Evolutionary conservation across 495 filamentous ascomycete genomes (phyloP).

Genomic region (Recurvomyces mirabilis): DNA sequence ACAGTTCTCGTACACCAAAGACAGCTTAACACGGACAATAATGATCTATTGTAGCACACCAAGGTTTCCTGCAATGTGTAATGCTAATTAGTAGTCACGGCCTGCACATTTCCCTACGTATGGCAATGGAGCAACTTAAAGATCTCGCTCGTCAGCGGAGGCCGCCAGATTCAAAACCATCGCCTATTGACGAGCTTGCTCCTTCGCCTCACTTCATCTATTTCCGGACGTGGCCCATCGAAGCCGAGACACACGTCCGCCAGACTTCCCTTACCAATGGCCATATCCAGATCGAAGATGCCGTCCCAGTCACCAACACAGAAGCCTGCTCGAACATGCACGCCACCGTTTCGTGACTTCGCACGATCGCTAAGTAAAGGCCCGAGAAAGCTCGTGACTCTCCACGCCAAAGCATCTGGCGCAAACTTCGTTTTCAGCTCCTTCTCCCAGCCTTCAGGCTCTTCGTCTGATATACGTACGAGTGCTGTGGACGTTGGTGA

Average conservation of each 20-base stretch:
- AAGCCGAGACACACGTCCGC: constrained; percentile 22
- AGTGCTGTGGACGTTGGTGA: constrained; percentile 21
- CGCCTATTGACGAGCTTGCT: constrained; percentile 18
- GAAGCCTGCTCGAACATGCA: constrained; percentile 28
- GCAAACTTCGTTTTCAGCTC: constrained; percentile 20
- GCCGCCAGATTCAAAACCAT: constrained; percentile 24
- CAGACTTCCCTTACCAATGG: constrained; percentile 19
- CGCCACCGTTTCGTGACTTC: constrained; percentile 24
- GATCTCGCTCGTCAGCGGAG: too few relatives aligned
- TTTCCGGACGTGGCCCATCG: constrained; percentile 28
- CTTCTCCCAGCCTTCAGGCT: constrained; percentile 20
- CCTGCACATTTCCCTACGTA: too few relatives aligned
- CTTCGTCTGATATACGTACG: constrained; percentile 15
- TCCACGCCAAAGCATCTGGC: constrained; percentile 23
- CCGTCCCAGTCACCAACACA: constrained; percentile 22
- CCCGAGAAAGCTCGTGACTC: constrained; percentile 20
- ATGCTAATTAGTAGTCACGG: too few relatives aligned
- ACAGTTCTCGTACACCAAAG: too few relatives aligned
- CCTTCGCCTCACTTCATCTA: constrained; percentile 18
- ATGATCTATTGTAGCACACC: too few relatives aligned
- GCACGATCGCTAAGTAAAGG: constrained; percentile 23
- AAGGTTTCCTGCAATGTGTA: too few relatives aligned
- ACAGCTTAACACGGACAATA: too few relatives aligned
- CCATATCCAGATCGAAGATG: constrained; percentile 29
- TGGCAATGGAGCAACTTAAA: too few relatives aligned